These are phyloP conservation scores for Orbilia ellipsospora DNA, from an alignment of 2,329 filamentous ascomycete genomes.

Conservation along the genomic window DNA sequence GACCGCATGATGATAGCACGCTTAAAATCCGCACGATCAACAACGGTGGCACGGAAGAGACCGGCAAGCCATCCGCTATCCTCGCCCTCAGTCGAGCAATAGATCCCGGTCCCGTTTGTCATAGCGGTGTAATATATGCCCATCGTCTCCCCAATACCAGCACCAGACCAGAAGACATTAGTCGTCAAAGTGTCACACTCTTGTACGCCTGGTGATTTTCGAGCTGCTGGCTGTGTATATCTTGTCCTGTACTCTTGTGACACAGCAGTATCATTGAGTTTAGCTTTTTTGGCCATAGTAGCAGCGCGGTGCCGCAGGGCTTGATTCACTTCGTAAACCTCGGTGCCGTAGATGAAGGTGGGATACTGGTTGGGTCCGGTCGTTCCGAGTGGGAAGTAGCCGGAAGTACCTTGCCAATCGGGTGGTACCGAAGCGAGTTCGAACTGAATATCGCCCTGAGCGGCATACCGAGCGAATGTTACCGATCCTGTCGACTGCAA, in stretches of 20 bases:
- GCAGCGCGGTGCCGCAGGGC: conserved; percentile 69
- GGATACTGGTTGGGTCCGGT: not conserved
- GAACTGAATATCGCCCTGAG: conserved; percentile 80
- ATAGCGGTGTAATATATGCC: conserved; percentile 67
- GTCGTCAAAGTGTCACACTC: not conserved
- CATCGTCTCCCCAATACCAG: not conserved
- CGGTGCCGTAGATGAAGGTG: conserved; percentile 72
- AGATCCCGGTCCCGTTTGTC: conserved; percentile 75
- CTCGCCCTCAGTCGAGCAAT: conserved; percentile 78
- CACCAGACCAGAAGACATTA: not conserved
- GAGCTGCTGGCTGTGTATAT: not conserved
- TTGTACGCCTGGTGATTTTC: not conserved
- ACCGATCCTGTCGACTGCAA: conserved; percentile 75
- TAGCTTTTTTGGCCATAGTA: conserved; percentile 66
- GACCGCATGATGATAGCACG: conserved; percentile 76
- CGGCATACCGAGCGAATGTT: conserved; percentile 74
- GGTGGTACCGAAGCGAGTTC: conserved; percentile 74
- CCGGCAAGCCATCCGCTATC: conserved; percentile 77
- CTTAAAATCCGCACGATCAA: conserved; percentile 72
- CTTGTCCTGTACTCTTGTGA: not conserved
- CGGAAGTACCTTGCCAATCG: conserved; percentile 58
- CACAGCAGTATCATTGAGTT: not conserved
- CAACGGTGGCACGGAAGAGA: conserved; percentile 70
- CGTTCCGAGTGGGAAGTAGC: not conserved
- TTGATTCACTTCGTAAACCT: conserved; percentile 75